These are phyloP conservation scores for Fusarium sarcochroum DNA, from an alignment of 2,329 filamentous ascomycete genomes.

Conservation along the genomic window DNA sequence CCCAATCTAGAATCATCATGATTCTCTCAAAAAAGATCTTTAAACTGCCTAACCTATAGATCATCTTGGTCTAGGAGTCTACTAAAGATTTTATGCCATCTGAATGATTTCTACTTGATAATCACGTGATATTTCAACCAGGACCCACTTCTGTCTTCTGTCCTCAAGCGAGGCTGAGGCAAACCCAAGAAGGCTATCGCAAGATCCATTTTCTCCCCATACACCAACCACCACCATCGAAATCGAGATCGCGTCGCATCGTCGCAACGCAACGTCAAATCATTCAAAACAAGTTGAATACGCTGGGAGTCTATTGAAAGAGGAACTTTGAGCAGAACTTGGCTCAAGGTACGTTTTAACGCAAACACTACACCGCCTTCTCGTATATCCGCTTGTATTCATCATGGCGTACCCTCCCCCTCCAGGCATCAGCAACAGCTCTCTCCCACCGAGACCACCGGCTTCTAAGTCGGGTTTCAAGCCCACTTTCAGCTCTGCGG, in stretches of 20 bases:
- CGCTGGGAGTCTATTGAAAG: constrained; percentile 30
- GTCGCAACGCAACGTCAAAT: constrained; percentile 9
- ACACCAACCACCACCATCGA: constrained; percentile 18
- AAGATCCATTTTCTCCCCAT: constrained; percentile 37
- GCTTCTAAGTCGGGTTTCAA: constrained; percentile 65
- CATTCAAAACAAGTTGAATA: constrained; percentile 9
- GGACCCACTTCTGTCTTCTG: constrained; percentile 3
- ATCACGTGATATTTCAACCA: background rate
- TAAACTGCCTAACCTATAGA: too few species aligned
- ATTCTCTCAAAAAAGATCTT: too few species aligned
- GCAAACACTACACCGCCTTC: constrained; percentile 46
- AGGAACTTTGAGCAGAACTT: constrained; percentile 55
- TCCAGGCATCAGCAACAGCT: constrained; percentile 73
- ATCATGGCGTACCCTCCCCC: constrained; percentile 90
- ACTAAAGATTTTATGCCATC: too few species aligned
- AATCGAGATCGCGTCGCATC: constrained; percentile 17
- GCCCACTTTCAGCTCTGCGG: constrained; percentile 64
- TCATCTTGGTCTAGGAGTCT: too few species aligned
- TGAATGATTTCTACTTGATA: background rate
- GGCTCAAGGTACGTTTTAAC: constrained; percentile 67
- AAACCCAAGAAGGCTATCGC: constrained; percentile 23
- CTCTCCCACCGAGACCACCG: constrained; percentile 83
- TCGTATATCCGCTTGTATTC: constrained; percentile 61
- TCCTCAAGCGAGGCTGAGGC: constrained; percentile 33
- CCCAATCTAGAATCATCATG: too few species aligned